phyloP scores from a whole-genome alignment of 768 basidiomycete genomes.

The Leucosporidium yakuticum region DNA sequence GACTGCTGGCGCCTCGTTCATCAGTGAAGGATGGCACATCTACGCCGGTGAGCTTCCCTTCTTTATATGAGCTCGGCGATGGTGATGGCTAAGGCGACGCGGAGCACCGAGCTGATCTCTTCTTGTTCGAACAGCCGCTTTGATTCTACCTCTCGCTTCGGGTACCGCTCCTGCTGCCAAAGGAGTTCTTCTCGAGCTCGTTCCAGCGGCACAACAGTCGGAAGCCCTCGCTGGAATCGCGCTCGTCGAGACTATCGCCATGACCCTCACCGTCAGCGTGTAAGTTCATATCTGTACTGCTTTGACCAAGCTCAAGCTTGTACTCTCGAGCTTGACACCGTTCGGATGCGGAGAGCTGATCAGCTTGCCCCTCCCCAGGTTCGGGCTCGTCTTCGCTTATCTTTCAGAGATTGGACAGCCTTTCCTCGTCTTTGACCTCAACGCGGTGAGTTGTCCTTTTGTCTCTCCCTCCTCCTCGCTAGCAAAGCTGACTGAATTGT shows the following conservation, averaged over 20 bases:
- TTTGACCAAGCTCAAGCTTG: too few species aligned
- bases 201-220: constrained; percentile 4
- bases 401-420: constrained; percentile 36
- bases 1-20: constrained; percentile 35
- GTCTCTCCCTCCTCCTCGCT: background rate
- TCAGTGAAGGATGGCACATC: constrained; percentile 36
- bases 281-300: constrained; percentile 1
- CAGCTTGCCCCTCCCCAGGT: background rate
- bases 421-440: constrained; percentile 37
- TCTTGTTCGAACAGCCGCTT: constrained; percentile 30
- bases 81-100: constrained; percentile 26
- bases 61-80: background rate
- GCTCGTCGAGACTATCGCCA: constrained; percentile 30
- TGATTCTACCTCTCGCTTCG: constrained; percentile 41
- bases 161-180: constrained; percentile 42
- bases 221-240: background rate
- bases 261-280: constrained; percentile 34
- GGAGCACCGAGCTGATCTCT: background rate
- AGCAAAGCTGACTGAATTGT: too few species aligned
- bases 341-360: too few species aligned
- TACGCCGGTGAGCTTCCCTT: background rate
- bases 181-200: constrained; percentile 43
- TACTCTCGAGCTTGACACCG: too few species aligned
- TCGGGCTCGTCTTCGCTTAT: constrained; percentile 34
- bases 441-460: constrained; percentile 38